Percentiles rank a stretch among this genome's conserved stretches.
These are phyloP conservation scores for Tritrichomonas foetus DNA, from an alignment of 208 protist genomes.

Conservation along the genomic window DNA sequence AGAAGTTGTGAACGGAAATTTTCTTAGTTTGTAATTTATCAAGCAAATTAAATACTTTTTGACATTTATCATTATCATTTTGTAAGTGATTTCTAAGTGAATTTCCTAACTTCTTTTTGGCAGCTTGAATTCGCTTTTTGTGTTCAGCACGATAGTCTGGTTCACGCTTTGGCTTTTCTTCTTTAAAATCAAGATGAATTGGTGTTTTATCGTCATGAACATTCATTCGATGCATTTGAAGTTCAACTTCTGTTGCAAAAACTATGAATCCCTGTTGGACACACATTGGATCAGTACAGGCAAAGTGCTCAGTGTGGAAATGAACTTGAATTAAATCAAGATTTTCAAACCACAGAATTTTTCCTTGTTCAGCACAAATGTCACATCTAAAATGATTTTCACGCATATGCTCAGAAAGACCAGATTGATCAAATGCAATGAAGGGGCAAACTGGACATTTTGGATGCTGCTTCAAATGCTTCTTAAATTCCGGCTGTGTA, in stretches of 20 bases:
- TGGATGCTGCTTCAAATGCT: slow-evolving; percentile 18
- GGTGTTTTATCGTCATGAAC: neutral
- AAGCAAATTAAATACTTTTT: neutral
- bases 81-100: neutral
- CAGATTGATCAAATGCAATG: neutral
- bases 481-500: neutral
- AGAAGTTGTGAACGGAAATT: neutral
- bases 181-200: neutral
- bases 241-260: neutral
- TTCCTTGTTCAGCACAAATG: slow-evolving; percentile 12
- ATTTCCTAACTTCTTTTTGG: neutral
- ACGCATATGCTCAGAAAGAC: neutral
- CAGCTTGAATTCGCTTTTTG: neutral
- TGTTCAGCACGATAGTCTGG: neutral
- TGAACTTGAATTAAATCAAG: slow-evolving; percentile 24
- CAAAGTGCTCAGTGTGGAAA: neutral
- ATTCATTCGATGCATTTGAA: neutral
- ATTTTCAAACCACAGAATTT: slow-evolving; percentile 18
- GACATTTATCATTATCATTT: neutral
- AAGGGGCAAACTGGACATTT: neutral
- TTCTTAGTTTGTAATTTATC: neutral
- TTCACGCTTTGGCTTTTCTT: neutral
- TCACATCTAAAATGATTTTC: slow-evolving; percentile 16
- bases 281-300: neutral
- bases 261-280: slow-evolving; percentile 9